These are phyloP conservation scores for Ustilago cynodontis DNA, from an alignment of 1,284 basidiomycete species.

Conservation along the genomic window DNA sequence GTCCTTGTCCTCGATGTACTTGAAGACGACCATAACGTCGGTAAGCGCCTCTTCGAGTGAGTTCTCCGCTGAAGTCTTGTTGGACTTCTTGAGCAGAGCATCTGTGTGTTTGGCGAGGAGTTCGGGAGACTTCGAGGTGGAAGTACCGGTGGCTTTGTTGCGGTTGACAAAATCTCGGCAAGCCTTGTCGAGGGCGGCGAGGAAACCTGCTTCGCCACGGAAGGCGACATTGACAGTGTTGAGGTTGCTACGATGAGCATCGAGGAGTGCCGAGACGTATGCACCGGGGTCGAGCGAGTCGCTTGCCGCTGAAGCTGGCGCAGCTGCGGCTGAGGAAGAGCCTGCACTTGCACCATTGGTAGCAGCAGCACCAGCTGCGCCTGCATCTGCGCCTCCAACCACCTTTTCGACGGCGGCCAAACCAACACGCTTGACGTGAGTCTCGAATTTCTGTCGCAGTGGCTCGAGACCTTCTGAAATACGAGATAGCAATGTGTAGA, in stretches of 20 bases:
- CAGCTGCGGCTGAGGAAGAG: constrained; percentile 32
- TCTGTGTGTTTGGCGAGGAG: constrained; percentile 94
- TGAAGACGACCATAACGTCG: constrained; percentile 97
- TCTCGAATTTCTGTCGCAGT: constrained; percentile 90
- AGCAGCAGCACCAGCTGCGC: constrained; percentile 8
- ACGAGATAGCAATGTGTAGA: constrained; percentile 91
- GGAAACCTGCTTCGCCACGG: constrained; percentile 93
- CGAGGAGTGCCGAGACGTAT: constrained; percentile 91
- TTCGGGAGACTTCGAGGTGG: constrained; percentile 82
- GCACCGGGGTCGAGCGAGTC: constrained; percentile 80
- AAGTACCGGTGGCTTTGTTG: constrained; percentile 78
- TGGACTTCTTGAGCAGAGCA: constrained; percentile 90
- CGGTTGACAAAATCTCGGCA: constrained; percentile 96
- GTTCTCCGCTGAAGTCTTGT: constrained; percentile 88
- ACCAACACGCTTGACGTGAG: constrained; percentile 91
- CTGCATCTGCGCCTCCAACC: constrained; percentile 72
- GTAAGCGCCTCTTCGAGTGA: constrained; percentile 90
- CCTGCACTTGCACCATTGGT: constrained; percentile 69
- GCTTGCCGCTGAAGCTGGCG: constrained; percentile 71
- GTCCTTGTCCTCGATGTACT: constrained; percentile 99
- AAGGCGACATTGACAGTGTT: constrained; percentile 92
- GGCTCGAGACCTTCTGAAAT: constrained; percentile 93
- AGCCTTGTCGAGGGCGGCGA: constrained; percentile 90
- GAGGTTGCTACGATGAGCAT: constrained; percentile 91
- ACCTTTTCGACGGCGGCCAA: constrained; percentile 86